Conservation (phyloP, 2,329 filamentous ascomycete genomes). For the Fusarium sp. region DNA sequence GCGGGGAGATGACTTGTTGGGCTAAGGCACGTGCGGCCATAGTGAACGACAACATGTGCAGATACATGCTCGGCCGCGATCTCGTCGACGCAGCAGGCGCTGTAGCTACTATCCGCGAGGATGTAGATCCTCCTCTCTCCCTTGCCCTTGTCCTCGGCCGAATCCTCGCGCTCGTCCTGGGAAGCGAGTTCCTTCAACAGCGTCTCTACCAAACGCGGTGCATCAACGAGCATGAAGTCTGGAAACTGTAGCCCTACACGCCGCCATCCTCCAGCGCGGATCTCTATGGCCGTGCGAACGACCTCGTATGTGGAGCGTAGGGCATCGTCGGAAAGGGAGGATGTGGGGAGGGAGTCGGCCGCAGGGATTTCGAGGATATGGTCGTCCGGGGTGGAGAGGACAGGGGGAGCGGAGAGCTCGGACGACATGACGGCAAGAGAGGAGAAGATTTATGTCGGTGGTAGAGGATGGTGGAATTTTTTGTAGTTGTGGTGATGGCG, state of each 20-base stretch:
- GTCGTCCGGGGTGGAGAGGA: constrained; percentile 74
- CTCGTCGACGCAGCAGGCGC: constrained; percentile 96
- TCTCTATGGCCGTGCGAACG: constrained; percentile 79
- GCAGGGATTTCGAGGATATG: constrained; percentile 66
- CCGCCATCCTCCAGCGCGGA: constrained; percentile 77
- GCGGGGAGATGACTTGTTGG: constrained; percentile 89
- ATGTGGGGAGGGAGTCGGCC: constrained; percentile 47
- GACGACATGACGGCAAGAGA: constrained; percentile 54
- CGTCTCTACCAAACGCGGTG: constrained; percentile 79
- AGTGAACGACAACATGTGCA: constrained; percentile 93
- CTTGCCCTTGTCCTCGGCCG: constrained; percentile 11
- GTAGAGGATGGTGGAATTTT: constrained; percentile 1
- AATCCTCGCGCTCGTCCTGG: constrained; percentile 8
- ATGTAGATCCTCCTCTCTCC: constrained; percentile 73
- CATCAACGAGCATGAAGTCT: constrained; percentile 90
- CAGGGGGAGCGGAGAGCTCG: constrained; percentile 65
- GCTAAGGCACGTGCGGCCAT: constrained; percentile 91
- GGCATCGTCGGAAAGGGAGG: constrained; percentile 70
- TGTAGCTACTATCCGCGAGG: constrained; percentile 95
- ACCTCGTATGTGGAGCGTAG: constrained; percentile 87
- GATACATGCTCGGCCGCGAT: constrained; percentile 93
- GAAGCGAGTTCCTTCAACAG: constrained; percentile 46
- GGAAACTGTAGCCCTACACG: constrained; percentile 95
- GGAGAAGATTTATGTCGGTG: constrained; percentile 1
- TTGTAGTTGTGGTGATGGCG: constrained; percentile 10